These are phyloP conservation scores for Fusarium anguioides DNA, from an alignment of 2,329 filamentous ascomycete species.

Conservation along the genomic window DNA sequence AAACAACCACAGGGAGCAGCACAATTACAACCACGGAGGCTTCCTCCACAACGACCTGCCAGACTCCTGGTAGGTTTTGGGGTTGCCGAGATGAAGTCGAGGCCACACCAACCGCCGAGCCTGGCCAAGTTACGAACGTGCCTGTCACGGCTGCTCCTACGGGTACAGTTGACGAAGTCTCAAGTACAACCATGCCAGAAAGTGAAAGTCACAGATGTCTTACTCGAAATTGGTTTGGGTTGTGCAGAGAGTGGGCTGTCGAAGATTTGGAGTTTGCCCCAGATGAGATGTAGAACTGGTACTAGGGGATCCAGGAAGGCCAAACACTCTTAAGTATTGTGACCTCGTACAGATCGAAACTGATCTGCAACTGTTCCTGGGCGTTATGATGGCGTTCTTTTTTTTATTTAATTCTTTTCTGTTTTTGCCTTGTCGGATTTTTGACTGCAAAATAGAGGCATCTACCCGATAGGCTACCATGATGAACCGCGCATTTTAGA, in stretches of 20 bases:
- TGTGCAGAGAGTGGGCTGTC: constrained; percentile 54
- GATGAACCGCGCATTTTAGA: background rate
- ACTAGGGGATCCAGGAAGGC: background rate
- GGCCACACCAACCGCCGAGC: constrained; percentile 49
- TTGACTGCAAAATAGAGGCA: background rate
- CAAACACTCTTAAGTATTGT: background rate
- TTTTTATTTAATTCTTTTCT: background rate
- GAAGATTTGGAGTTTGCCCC: constrained; percentile 41
- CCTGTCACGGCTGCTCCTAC: constrained; percentile 49
- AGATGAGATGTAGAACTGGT: constrained; percentile 48
- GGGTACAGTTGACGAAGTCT: constrained; percentile 42
- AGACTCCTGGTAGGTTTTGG: constrained; percentile 67
- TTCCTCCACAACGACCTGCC: constrained; percentile 53
- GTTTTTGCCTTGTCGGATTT: background rate
- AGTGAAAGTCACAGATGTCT: constrained; percentile 50
- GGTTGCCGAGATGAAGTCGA: constrained; percentile 62
- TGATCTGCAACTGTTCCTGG: background rate
- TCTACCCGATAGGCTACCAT: background rate
- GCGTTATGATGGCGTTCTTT: background rate
- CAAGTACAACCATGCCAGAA: constrained; percentile 40
- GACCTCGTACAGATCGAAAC: background rate
- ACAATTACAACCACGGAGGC: constrained; percentile 48
- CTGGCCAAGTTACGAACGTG: constrained; percentile 45
- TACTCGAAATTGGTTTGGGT: constrained; percentile 55
- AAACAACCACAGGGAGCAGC: constrained; percentile 49